Percentiles rank a stretch among this genome's conserved stretches.
These are phyloP conservation scores for Geotrichum histeridarum DNA, from an alignment of 1,139 yeast species.

Conservation along the genomic window DNA sequence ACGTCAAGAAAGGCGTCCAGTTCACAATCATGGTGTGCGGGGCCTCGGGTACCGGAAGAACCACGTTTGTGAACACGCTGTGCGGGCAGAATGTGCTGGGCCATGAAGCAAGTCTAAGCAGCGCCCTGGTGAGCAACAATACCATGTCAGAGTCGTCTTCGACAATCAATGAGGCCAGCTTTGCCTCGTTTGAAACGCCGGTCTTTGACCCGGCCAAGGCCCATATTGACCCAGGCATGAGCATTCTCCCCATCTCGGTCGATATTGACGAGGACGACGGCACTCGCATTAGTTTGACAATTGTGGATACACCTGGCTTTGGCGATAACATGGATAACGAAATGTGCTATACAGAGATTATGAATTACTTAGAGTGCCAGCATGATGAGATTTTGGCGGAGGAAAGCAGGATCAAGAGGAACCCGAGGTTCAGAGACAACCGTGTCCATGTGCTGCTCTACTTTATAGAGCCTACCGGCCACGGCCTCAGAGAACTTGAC, in stretches of 20 bases:
- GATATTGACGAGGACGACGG: conserved; percentile 38
- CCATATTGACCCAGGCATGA: conserved; percentile 45
- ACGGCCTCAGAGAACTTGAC: conserved; percentile 64
- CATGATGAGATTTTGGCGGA: conserved; percentile 90
- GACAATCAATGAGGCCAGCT: not conserved
- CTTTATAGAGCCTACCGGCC: conserved; percentile 68
- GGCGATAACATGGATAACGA: conserved; percentile 66
- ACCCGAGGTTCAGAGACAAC: conserved; percentile 68
- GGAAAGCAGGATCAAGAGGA: conserved; percentile 83
- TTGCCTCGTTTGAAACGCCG: not conserved
- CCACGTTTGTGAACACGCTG: conserved; percentile 72
- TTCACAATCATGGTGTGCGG: conserved; percentile 77
- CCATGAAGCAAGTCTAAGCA: not conserved
- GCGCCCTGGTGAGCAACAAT: not conserved
- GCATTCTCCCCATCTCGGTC: conserved; percentile 47
- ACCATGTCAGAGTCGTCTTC: conserved; percentile 14
- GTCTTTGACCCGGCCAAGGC: conserved; percentile 41
- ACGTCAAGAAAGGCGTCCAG: conserved; percentile 75
- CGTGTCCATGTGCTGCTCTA: conserved; percentile 66
- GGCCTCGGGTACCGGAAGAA: conserved; percentile 67
- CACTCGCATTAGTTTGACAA: conserved; percentile 39
- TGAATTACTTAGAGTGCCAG: conserved; percentile 73
- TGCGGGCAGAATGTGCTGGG: conserved; percentile 73
- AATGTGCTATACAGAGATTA: conserved; percentile 64
- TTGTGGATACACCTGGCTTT: conserved; percentile 81